These are phyloP conservation scores for Dactylellina sp. DNA, from an alignment of 2,329 filamentous ascomycete genomes.

Conservation along the genomic window DNA sequence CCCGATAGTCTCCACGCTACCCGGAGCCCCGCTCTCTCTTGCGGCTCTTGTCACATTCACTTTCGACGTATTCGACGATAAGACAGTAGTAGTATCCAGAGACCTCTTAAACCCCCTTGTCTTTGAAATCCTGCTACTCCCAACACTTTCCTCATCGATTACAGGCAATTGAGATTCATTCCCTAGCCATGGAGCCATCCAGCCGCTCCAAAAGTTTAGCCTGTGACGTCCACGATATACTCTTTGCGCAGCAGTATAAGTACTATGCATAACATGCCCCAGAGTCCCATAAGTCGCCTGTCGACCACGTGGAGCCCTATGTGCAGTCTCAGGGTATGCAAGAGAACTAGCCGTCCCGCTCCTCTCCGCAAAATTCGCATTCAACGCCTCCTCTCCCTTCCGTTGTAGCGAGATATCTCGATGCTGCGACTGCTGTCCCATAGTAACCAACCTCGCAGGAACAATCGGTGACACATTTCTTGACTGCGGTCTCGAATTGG, in stretches of 20 bases:
- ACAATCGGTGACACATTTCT: slow-evolving; percentile 22
- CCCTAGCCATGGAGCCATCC: slow-evolving; percentile 38
- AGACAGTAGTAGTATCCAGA: not conserved
- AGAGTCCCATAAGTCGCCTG: slow-evolving; percentile 30
- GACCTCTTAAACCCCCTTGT: not conserved
- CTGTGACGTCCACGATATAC: slow-evolving; percentile 33
- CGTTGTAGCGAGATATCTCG: not conserved
- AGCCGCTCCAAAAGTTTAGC: slow-evolving; percentile 42
- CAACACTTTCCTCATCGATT: slow-evolving; percentile 50
- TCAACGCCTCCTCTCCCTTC: not conserved
- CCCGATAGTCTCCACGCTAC: slow-evolving; percentile 18
- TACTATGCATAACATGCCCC: slow-evolving; percentile 43
- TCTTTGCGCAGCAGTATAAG: slow-evolving; percentile 45
- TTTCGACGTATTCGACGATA: not conserved
- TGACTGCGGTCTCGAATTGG: not conserved
- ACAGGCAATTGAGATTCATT: slow-evolving; percentile 8
- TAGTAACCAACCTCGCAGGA: not conserved
- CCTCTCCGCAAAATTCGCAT: slow-evolving; percentile 36
- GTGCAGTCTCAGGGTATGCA: slow-evolving; percentile 34
- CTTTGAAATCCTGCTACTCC: slow-evolving; percentile 34
- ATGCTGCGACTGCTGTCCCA: slow-evolving; percentile 12
- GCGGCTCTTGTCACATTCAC: slow-evolving; percentile 11
- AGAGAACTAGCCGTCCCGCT: slow-evolving; percentile 20
- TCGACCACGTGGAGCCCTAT: not conserved
- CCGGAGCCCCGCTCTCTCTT: slow-evolving; percentile 3